Evolutionary conservation across 495 filamentous ascomycete species (phyloP).

Genomic region (Hypoxylon lenormandii): DNA sequence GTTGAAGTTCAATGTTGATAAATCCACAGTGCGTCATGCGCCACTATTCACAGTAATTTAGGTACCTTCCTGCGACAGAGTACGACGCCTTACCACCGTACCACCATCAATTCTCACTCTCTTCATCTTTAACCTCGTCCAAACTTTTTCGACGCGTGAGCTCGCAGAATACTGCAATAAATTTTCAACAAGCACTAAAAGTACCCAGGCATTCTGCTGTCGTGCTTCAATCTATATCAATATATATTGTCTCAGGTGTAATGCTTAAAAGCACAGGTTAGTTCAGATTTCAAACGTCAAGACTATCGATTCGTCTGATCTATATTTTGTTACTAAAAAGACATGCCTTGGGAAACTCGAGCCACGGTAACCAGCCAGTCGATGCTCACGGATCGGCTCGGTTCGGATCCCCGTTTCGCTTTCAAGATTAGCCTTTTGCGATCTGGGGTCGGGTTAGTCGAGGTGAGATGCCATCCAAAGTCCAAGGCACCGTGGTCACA

Average conservation of each 20-base stretch:
- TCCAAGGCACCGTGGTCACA: slow-evolving; percentile 33
- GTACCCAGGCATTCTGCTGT: too few relatives aligned
- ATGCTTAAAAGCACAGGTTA: background rate
- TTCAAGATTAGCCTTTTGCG: slow-evolving; percentile 32
- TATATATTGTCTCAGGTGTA: too few relatives aligned
- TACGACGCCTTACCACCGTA: background rate
- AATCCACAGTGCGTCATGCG: slow-evolving; percentile 21
- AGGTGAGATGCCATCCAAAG: slow-evolving; percentile 41
- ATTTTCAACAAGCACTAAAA: too few relatives aligned
- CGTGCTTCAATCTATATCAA: too few relatives aligned
- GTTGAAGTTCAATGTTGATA: background rate
- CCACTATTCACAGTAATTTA: slow-evolving; percentile 8
- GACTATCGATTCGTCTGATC: slow-evolving; percentile 13
- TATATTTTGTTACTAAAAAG: slow-evolving; percentile 15
- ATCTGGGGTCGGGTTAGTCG: slow-evolving; percentile 37
- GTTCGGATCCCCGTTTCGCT: slow-evolving; percentile 37
- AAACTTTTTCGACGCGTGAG: background rate
- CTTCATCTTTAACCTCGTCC: too few relatives aligned
- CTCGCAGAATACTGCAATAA: slow-evolving; percentile 25
- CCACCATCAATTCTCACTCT: too few relatives aligned
- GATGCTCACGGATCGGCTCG: slow-evolving; percentile 40
- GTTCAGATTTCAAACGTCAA: slow-evolving; percentile 12
- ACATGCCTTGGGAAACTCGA: slow-evolving; percentile 31
- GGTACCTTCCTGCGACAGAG: background rate
- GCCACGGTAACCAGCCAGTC: slow-evolving; percentile 24